These are phyloP conservation scores for Ajuga reptans DNA, from an alignment of 305 asterid genomes.

Conservation along the genomic window DNA sequence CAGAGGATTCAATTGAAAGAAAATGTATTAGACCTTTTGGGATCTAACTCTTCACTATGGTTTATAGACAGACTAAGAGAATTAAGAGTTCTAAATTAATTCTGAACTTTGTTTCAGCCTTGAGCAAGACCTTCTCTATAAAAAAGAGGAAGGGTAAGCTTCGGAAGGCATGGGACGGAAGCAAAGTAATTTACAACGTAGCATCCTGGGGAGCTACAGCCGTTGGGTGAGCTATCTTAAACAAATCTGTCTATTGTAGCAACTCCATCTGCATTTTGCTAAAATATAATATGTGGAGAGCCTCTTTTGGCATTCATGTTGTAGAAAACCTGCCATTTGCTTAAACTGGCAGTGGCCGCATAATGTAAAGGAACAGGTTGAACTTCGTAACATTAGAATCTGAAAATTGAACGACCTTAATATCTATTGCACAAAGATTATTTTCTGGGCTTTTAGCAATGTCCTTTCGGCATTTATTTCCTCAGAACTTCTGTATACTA, in stretches of 20 bases:
- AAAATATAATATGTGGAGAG: background rate
- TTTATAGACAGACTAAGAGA: background rate
- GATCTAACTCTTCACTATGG: background rate
- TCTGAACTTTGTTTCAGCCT: slow-evolving; percentile 52
- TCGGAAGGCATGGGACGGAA: slow-evolving; percentile 96
- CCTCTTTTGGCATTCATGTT: background rate
- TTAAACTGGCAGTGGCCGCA: background rate
- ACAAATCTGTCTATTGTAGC: background rate
- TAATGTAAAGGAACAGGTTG: background rate
- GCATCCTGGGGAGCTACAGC: slow-evolving; percentile 99
- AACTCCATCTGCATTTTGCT: slow-evolving; percentile 13
- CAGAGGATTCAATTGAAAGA: background rate
- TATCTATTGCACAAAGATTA: background rate
- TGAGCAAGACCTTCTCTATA: slow-evolving; percentile 81
- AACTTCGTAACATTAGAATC: background rate
- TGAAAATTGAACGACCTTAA: background rate
- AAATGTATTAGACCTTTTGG: background rate
- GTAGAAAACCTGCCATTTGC: background rate
- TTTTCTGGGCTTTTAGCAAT: background rate
- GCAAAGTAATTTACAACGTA: slow-evolving; percentile 82
- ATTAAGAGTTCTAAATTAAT: slow-evolving; percentile 12
- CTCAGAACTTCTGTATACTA: too few relatives aligned
- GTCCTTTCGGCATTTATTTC: too few relatives aligned
- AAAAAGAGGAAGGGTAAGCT: slow-evolving; percentile 83
- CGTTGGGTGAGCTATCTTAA: slow-evolving; percentile 60